Conservation (phyloP, 768 basidiomycete genomes). For the Pluteus cervinus region DNA sequence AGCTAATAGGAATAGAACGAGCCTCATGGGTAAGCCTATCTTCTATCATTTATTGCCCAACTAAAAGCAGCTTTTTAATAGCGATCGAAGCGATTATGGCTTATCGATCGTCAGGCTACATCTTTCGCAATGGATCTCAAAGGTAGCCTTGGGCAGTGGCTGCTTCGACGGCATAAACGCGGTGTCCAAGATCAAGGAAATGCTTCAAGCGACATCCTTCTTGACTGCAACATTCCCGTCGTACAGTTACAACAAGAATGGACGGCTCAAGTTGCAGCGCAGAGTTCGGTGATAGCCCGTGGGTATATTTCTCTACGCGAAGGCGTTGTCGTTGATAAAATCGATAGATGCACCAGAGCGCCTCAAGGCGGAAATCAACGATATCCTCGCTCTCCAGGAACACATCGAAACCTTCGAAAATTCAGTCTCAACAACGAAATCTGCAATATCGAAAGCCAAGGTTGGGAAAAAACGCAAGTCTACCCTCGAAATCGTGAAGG, state of each 20-base stretch:
- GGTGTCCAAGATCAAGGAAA: constrained; percentile 8
- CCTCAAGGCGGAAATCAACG: neutral
- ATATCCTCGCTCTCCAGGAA: neutral
- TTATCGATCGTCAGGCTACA: constrained; percentile 20
- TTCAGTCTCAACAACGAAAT: constrained; percentile 10
- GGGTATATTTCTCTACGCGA: neutral
- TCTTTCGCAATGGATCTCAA: constrained; percentile 16
- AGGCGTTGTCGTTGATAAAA: constrained; percentile 10
- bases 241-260: neutral
- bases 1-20: constrained; percentile 24
- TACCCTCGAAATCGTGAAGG: constrained; percentile 10
- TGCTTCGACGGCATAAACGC: constrained; percentile 9
- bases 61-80: constrained; percentile 4
- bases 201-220: constrained; percentile 11
- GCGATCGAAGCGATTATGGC: constrained; percentile 18
- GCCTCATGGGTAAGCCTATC: constrained; percentile 22
- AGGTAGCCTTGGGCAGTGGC: constrained; percentile 23
- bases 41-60: neutral
- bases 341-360: constrained; percentile 1
- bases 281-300: neutral
- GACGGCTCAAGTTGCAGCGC: neutral
- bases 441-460: no score
- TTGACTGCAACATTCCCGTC: constrained; percentile 8
- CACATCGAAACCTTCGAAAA: constrained; percentile 17
- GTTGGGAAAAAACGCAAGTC: constrained; percentile 6